Evolutionary conservation across 495 filamentous ascomycete genomes (phyloP), one percentile per base, ranked within the genome.

Genomic region (Penicillium riverlandense): DNA sequence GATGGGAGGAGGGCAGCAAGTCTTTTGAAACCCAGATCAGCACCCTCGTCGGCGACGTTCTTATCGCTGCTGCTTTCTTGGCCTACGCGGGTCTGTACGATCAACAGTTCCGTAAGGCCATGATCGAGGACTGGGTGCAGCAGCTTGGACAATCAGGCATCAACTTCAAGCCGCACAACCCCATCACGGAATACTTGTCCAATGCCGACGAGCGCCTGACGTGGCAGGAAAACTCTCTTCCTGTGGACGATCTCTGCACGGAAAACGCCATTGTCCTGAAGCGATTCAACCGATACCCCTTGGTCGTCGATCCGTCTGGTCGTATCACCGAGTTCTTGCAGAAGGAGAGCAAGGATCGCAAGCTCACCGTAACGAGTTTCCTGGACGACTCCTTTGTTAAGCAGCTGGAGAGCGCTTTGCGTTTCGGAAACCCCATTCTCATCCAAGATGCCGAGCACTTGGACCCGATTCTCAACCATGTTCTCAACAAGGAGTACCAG

Each of bases 401-500:
- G 60, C 92, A 96, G 59, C 71, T 99, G 10, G 92, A 97, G 59
- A 96, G 90, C 57, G 90, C 90, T 13, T 77, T 99, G 40, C 85
- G 92, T 61, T 99, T 99, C 68, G 92, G 92, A 50, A 97, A 97
- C 53, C 91, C 92, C 5, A 97, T 99, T 50, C 80, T 99, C 40
- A 96, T 99, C 51, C 92, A 99, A 62, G 92, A 99, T 64, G 92
- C 92, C 4, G 92, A 99, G 66, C 86, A 97, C 58, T 66, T 99
- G 41, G 92, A 99, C 58, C 92, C 92, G 6, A 85, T 99, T 41
- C 82, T 99, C 55, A 99, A 96, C 60, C 94, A 99, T 57, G 90
- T 99, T 37, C 80, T 99, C 63, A 99, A 99, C 69, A 97, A 97
- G 63, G 92, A 99, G 57, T 97, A 99, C 64, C 92, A 99, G 64